Percentiles rank a stretch among this genome's conserved stretches.
These are phyloP conservation scores for Carpinus viminea DNA, from an alignment of 306 rosid species.

Conservation along the genomic window DNA sequence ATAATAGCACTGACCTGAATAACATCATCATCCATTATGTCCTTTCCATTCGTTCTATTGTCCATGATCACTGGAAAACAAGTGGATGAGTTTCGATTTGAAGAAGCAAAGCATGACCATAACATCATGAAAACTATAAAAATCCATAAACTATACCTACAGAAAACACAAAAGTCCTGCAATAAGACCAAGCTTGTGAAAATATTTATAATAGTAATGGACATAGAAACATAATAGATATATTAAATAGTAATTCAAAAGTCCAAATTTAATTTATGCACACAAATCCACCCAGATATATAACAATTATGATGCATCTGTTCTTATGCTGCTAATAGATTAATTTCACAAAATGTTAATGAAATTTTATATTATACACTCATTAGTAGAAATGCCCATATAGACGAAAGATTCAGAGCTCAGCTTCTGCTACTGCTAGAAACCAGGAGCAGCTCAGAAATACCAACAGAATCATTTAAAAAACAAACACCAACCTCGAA, in stretches of 20 bases:
- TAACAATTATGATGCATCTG: not conserved
- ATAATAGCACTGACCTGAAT: constrained; percentile 62
- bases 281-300: not conserved
- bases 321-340: not conserved
- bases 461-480: not conserved
- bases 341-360: not conserved
- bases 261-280: not conserved
- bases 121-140: constrained; percentile 41
- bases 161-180: constrained; percentile 9
- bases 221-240: not conserved
- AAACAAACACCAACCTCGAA: constrained; percentile 58
- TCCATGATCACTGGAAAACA: constrained; percentile 80
- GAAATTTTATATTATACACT: no score
- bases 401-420: not conserved
- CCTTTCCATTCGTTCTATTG: constrained; percentile 78
- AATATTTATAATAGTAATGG: not conserved
- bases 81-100: constrained; percentile 54
- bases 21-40: constrained; percentile 73
- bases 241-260: not conserved
- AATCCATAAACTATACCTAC: constrained; percentile 45
- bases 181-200: constrained; percentile 2
- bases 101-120: constrained; percentile 41
- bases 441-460: not conserved
- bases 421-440: not conserved
- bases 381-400: no score